Base-by-base conservation (phyloP, 805 yeast genomes). In the Sugiyamaella floridensis region DNA sequence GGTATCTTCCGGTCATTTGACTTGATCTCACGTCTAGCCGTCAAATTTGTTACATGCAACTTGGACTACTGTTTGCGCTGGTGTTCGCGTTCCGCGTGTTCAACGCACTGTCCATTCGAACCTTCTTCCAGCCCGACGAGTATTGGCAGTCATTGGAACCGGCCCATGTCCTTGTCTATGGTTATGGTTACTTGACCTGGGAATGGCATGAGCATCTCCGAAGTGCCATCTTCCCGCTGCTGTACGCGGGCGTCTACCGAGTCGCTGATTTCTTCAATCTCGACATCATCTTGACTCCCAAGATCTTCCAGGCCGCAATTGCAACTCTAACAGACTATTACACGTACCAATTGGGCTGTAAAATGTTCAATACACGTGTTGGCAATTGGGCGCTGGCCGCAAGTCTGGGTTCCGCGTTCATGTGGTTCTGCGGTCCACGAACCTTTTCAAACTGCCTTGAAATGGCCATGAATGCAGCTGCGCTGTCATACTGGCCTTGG, bases 121-220 rank as follows among this genome's bases (percentile, higher is more conserved):
- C 98, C 0, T 93, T 81, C 64, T 93, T 93, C 70, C 99, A 93
- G 67, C 92, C 99, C 0, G 99, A 93, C 67, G 99, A 93, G 68
- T 93, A 76, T 69, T 93, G 84, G 82, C 99, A 93, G 68, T 75
- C 90, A 0, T 70, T 93, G 49, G 99, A 93, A 63, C 96, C 97
- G 0, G 99, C 98, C 0, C 96, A 89, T 67, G 53, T 63, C 3
- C 70, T 76, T 40, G 84, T 85, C 0, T 89, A 75, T 65, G 90
- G 93, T 1, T 84, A 83, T 57, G 99, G 99, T 0, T 79, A 80
- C 60, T 64, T 81, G 40, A 89, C 98, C 0, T 93, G 99, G 99
- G 99, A 93, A 68, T 93, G 99, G 99, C 65, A 70, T 20, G 72
- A 75, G 47, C 83, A 82, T 0, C 69, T 93, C 4, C 70, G 99